Base-by-base conservation (phyloP, 75 land plant species). In the Cryptomeria japonica region DNA sequence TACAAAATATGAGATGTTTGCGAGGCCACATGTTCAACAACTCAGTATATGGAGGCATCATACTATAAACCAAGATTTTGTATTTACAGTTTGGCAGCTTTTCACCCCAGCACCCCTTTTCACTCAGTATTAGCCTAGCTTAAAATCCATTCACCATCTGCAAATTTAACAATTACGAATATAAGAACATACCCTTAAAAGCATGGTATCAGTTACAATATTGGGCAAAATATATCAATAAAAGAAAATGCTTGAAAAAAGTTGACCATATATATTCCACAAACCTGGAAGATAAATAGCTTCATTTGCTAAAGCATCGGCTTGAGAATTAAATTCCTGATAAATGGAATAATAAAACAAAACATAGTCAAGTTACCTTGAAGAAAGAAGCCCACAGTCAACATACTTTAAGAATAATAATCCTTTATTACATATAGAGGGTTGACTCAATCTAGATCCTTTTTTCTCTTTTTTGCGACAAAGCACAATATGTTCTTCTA, bases 291-390 rank as follows among this genome's bases (percentile, higher is more conserved):
- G 91, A 87, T 16, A 34, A 31, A 91, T 61, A 39, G 86, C 92
- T 70, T 86, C 87, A 42, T 91, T 91, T 46, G 92, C 92, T 16
- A 91, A 73, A 76, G 75, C 88, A 87, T 91, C 92, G 4, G 92
- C 92, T 25, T 47, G 86, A 77, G 91, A 89, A 87, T 91, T 91
- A 37, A 82, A 86, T 87, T 91, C 92, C 92, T 90, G 90, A 46
- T 37, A 32, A 72, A 28, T 34, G 34, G 72, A 34, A 64, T 5
- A 64, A 64, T 64, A 18, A 79, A 41, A 79, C 39, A 41, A 79
- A 79, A 39, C 36, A 79, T 79, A 38, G 22, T 22, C 42, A 79
- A 22, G 36, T 38, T 38, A 39, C 25, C 1, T 79, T 22, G 39
- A 15, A 79, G 8, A 79, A 25, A 5, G 70, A 64, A 64, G 7